Conservation (phyloP, 768 basidiomycete species). For the Kwoniella bestiolae region DNA sequence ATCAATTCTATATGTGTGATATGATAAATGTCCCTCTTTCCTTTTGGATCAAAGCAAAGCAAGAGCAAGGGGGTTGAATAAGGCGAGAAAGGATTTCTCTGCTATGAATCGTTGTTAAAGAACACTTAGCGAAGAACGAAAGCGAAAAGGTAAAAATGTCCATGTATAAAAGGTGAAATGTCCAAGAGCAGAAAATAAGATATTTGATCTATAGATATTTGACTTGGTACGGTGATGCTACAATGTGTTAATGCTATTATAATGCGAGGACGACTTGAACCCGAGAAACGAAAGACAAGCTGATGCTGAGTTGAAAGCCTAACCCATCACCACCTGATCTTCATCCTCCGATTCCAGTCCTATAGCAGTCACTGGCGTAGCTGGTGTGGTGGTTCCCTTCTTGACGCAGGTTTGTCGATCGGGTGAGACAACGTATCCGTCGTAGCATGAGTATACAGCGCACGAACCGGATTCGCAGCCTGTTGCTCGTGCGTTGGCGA, state of each 20-base stretch:
- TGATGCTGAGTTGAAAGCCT: neutral
- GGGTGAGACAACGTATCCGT: conserved; percentile 52
- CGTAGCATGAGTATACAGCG: conserved; percentile 51
- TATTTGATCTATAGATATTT: neutral
- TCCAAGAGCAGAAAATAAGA: neutral
- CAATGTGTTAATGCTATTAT: neutral
- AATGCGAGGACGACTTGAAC: neutral
- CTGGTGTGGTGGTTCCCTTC: conserved; percentile 36
- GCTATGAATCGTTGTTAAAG: neutral
- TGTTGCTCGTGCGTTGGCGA: conserved; percentile 47
- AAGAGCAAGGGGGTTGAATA: neutral
- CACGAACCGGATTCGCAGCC: conserved; percentile 52
- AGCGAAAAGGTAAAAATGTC: neutral
- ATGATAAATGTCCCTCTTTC: neutral
- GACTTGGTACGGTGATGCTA: neutral
- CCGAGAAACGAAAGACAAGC: neutral
- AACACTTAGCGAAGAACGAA: neutral
- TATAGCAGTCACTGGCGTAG: conserved; percentile 42
- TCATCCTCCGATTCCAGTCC: conserved; percentile 4
- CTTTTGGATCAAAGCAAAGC: neutral
- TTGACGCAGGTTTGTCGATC: conserved; percentile 50
- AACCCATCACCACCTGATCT: conserved; percentile 12
- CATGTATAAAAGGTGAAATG: neutral
- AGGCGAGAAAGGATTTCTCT: neutral
- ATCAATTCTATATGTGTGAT: neutral